phyloP scores from a whole-genome alignment of 495 filamentous ascomycete species.

The Penicillium alfredii region DNA sequence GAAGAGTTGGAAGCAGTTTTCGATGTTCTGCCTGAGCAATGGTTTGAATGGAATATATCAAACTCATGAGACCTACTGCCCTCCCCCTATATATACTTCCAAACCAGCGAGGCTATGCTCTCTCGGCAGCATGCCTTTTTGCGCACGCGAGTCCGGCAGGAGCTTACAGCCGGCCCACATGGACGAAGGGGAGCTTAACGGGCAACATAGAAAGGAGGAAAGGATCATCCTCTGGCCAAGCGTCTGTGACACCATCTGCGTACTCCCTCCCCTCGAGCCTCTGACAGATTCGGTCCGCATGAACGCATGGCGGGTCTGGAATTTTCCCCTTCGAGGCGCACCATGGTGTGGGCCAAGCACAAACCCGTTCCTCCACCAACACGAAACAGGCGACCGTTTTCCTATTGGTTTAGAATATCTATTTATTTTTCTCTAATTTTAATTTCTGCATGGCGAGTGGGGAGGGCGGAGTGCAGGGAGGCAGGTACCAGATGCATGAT shows the following conservation, averaged over 20 bases:
- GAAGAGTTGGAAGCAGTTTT: not conserved
- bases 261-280: slow-evolving; percentile 9
- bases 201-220: slow-evolving; percentile 16
- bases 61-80: slow-evolving; percentile 5
- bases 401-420: slow-evolving; percentile 18
- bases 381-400: slow-evolving; percentile 21
- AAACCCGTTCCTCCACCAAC: slow-evolving; percentile 15
- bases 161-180: slow-evolving; percentile 24
- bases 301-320: slow-evolving; percentile 9
- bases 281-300: slow-evolving; percentile 12
- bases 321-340: slow-evolving; percentile 12
- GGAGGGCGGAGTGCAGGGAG: slow-evolving; percentile 15
- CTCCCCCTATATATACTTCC: slow-evolving; percentile 20
- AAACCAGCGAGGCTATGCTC: slow-evolving; percentile 12
- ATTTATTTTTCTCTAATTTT: too few species aligned
- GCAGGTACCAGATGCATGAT: slow-evolving; percentile 19
- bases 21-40: slow-evolving; percentile 5
- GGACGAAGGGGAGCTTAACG: slow-evolving; percentile 11
- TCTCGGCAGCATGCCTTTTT: slow-evolving; percentile 14
- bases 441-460: slow-evolving; percentile 8
- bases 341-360: slow-evolving; percentile 7
- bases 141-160: slow-evolving; percentile 21
- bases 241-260: slow-evolving; percentile 18
- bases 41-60: slow-evolving; percentile 5
- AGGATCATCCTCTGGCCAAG: slow-evolving; percentile 18